phyloP scores from a whole-genome alignment of 495 filamentous ascomycete species.

The Rusavskia elegans region DNA sequence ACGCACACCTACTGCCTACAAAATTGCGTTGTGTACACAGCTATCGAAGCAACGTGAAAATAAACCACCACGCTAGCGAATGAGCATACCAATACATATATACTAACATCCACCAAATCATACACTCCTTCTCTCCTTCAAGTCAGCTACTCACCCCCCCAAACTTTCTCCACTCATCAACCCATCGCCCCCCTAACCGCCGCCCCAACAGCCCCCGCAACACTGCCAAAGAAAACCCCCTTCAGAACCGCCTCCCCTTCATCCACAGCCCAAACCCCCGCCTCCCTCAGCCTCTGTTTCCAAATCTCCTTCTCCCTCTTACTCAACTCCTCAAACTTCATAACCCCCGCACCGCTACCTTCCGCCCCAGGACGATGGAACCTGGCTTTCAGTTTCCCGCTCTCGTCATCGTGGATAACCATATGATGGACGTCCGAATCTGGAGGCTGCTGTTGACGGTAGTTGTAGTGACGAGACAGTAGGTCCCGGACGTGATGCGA shows the following conservation, averaged over 20 bases:
- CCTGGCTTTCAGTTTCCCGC: not conserved
- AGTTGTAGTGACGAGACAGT: not conserved
- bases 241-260: constrained; percentile 59
- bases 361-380: not conserved
- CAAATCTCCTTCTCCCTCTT: constrained; percentile 42
- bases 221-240: constrained; percentile 59
- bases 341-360: constrained; percentile 17
- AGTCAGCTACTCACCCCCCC: not conserved
- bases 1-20: too few species aligned
- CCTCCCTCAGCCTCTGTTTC: constrained; percentile 49
- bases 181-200: constrained; percentile 18
- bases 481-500: not conserved
- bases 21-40: too few species aligned
- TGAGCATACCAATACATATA: not conserved
- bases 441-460: not conserved
- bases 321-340: constrained; percentile 50
- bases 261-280: constrained; percentile 56
- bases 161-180: not conserved
- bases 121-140: not conserved
- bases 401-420: not conserved
- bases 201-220: constrained; percentile 39
- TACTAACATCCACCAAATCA: not conserved
- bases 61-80: too few species aligned
- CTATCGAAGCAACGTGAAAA: too few species aligned
- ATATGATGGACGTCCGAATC: not conserved